Percentiles rank a stretch among this genome's conserved stretches.
These are phyloP conservation scores for Castanopsis chinensis DNA, from an alignment of 306 rosid genomes.

Conservation along the genomic window DNA sequence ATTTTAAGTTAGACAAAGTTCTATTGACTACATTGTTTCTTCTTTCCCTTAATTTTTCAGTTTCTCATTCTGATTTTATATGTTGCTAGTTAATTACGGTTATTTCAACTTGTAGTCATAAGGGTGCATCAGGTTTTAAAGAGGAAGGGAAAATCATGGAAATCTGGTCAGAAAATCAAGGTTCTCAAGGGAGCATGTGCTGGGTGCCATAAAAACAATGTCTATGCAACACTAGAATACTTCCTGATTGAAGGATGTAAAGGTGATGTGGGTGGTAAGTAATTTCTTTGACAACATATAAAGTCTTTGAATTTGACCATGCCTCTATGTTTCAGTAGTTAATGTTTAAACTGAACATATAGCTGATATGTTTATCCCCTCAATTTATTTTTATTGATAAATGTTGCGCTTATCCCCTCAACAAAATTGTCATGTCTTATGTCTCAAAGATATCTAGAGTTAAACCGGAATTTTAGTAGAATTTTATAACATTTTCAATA, in stretches of 20 bases:
- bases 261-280: constrained; percentile 70
- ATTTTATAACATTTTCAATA: neutral
- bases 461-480: neutral
- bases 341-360: neutral
- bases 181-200: constrained; percentile 56
- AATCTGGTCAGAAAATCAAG: constrained; percentile 47
- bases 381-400: neutral
- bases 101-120: constrained; percentile 32
- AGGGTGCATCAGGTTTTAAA: constrained; percentile 46
- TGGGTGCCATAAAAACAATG: constrained; percentile 36
- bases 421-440: neutral
- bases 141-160: constrained; percentile 47
- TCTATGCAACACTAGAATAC: constrained; percentile 62
- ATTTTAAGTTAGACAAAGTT: neutral
- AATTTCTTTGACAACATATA: neutral
- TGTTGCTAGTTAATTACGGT: neutral
- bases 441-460: neutral
- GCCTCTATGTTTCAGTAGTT: neutral
- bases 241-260: constrained; percentile 55
- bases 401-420: neutral
- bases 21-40: neutral
- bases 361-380: neutral
- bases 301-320: neutral
- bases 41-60: neutral
- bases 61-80: neutral